Evolutionary conservation across 2,329 filamentous ascomycete genomes (phyloP).

Genomic region (Ophiostoma montium): DNA sequence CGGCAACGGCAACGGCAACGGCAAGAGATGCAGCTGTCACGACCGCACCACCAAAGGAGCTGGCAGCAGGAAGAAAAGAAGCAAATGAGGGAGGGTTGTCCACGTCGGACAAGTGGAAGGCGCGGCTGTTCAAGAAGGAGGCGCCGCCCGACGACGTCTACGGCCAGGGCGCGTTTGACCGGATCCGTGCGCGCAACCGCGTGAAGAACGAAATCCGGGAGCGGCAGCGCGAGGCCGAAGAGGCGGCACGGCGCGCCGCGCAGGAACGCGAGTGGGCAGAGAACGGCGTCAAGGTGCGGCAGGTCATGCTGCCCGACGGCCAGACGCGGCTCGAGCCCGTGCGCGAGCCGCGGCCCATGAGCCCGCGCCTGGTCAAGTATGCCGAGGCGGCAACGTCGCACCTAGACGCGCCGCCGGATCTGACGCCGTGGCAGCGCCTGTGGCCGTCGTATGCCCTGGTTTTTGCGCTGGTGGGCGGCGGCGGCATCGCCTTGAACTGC

Average conservation of each 20-base stretch:
- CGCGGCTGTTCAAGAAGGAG: conserved; percentile 17
- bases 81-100: neutral
- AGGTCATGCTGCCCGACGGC: conserved; percentile 5
- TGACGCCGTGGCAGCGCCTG: conserved; percentile 38
- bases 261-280: conserved; percentile 19
- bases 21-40: conserved; percentile 9
- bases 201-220: conserved; percentile 33
- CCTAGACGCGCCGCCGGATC: conserved; percentile 36
- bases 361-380: conserved; percentile 27
- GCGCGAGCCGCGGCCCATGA: conserved; percentile 16
- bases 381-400: conserved; percentile 33
- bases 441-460: conserved; percentile 38
- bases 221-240: conserved; percentile 13
- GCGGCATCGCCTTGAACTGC: conserved; percentile 18
- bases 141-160: conserved; percentile 34
- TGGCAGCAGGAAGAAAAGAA: neutral
- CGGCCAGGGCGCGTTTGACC: conserved; percentile 41
- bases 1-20: conserved; percentile 4
- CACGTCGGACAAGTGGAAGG: conserved; percentile 8
- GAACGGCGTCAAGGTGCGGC: conserved; percentile 23
- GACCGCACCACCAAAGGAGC: neutral
- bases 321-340: conserved; percentile 21
- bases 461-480: conserved; percentile 28
- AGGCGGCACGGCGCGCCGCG: conserved; percentile 18
- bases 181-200: conserved; percentile 38